These are phyloP conservation scores for Leishmania braziliensis DNA, from an alignment of 208 protist species.

Conservation along the genomic window DNA sequence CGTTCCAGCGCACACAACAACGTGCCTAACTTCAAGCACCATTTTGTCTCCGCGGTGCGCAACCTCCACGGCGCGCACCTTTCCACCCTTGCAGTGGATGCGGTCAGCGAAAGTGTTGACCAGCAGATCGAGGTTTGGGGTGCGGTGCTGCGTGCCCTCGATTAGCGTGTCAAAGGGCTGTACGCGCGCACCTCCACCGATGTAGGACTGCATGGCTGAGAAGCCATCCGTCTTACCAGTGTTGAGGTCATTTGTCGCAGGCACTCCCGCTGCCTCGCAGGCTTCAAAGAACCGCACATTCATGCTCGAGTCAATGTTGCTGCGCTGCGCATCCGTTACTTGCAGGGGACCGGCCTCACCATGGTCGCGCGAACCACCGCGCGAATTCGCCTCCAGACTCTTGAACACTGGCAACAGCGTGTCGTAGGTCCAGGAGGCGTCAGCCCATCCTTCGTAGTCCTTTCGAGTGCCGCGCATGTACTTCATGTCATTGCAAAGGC, in stretches of 20 bases:
- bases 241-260: conserved; percentile 55
- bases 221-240: conserved; percentile 57
- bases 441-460: conserved; percentile 49
- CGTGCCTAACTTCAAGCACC: conserved; percentile 17
- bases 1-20: conserved; percentile 58
- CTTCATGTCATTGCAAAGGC: conserved; percentile 61
- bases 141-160: conserved; percentile 26
- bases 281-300: conserved; percentile 87
- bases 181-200: conserved; percentile 44
- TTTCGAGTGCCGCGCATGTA: conserved; percentile 57
- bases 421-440: conserved; percentile 57
- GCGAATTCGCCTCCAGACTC: conserved; percentile 50
- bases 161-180: conserved; percentile 63
- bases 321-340: conserved; percentile 47
- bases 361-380: conserved; percentile 33
- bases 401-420: conserved; percentile 54
- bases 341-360: conserved; percentile 45
- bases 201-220: conserved; percentile 55
- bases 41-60: neutral
- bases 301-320: conserved; percentile 60
- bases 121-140: conserved; percentile 45
- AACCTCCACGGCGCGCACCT: conserved; percentile 34
- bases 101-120: conserved; percentile 33
- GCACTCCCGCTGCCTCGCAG: conserved; percentile 72
- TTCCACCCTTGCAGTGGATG: conserved; percentile 32